Evolutionary conservation across 352 stramenopile species (phyloP).

Genomic region (Pilasporangium apinafurcum): DNA sequence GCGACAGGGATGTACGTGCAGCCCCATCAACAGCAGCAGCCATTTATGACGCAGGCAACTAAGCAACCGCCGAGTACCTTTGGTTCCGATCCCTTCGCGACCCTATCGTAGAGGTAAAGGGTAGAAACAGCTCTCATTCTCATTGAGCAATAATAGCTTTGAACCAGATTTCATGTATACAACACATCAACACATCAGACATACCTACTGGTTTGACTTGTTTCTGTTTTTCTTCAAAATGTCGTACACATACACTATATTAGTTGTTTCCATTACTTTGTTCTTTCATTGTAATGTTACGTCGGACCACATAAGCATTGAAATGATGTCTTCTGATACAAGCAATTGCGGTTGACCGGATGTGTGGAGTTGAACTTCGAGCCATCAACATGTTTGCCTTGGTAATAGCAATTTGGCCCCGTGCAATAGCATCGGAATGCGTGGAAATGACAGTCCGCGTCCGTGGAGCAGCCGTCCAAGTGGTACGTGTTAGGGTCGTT

Average conservation of each 20-base stretch:
- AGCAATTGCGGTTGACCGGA: constrained; percentile 68
- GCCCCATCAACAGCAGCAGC: constrained; percentile 18
- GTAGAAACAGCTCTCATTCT: neutral
- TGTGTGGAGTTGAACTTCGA: constrained; percentile 48
- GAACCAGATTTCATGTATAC: too few species aligned
- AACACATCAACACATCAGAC: too few species aligned
- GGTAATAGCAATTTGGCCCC: constrained; percentile 54
- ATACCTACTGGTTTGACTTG: too few species aligned
- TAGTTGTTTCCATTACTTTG: too few species aligned
- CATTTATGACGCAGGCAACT: constrained; percentile 27
- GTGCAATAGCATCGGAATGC: constrained; percentile 70
- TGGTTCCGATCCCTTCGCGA: constrained; percentile 50
- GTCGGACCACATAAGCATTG: constrained; percentile 61
- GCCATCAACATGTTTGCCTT: constrained; percentile 47
- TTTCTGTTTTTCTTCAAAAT: too few species aligned
- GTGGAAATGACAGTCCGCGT: constrained; percentile 64
- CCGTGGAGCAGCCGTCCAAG: constrained; percentile 68
- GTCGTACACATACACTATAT: too few species aligned
- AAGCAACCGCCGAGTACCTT: constrained; percentile 12
- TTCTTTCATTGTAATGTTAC: constrained; percentile 14
- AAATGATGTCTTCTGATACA: constrained; percentile 63
- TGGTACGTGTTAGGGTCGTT: constrained; percentile 52
- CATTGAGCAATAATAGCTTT: neutral
- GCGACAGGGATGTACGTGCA: constrained; percentile 8
- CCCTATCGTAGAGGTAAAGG: constrained; percentile 42